Evolutionary conservation across 192 early-diverging fungal species (phyloP).

Genomic region (Entomortierella lignicola): DNA sequence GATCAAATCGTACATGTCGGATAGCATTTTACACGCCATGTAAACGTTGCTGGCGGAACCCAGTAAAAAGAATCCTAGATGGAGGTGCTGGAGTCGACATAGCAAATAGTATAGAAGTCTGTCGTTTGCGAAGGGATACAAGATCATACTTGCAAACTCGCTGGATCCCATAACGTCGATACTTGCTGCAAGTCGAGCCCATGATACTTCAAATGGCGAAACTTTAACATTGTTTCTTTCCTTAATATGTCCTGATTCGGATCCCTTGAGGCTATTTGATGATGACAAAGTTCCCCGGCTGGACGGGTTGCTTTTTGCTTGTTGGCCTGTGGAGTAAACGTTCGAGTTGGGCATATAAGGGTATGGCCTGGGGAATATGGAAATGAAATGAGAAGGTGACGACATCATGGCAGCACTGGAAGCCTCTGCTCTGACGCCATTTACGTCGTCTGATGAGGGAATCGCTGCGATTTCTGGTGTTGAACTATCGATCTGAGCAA

Average conservation of each 20-base stretch:
- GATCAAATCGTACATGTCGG: constrained; percentile 67
- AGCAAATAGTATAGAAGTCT: constrained; percentile 60
- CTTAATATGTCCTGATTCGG: neutral
- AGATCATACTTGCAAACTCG: constrained; percentile 29
- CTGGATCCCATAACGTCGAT: constrained; percentile 43
- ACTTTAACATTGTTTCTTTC: neutral
- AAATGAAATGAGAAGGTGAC: constrained; percentile 17
- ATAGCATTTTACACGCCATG: constrained; percentile 63
- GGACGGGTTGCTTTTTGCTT: neutral
- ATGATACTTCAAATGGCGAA: constrained; percentile 12
- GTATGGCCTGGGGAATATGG: constrained; percentile 41
- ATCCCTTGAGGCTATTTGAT: neutral
- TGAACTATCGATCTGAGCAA: neutral
- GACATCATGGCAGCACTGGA: constrained; percentile 1
- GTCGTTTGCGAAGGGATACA: constrained; percentile 62
- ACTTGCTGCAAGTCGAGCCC: constrained; percentile 27
- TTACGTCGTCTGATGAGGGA: neutral
- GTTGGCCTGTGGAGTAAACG: neutral
- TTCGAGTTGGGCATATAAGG: constrained; percentile 29
- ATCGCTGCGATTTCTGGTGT: neutral
- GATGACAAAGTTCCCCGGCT: neutral
- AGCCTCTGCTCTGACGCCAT: neutral
- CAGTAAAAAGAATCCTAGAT: constrained; percentile 68
- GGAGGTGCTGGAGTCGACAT: constrained; percentile 63
- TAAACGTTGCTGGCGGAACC: constrained; percentile 64